Conservation (phyloP, 768 basidiomycete genomes). For the Clitopilus passeckerianus region DNA sequence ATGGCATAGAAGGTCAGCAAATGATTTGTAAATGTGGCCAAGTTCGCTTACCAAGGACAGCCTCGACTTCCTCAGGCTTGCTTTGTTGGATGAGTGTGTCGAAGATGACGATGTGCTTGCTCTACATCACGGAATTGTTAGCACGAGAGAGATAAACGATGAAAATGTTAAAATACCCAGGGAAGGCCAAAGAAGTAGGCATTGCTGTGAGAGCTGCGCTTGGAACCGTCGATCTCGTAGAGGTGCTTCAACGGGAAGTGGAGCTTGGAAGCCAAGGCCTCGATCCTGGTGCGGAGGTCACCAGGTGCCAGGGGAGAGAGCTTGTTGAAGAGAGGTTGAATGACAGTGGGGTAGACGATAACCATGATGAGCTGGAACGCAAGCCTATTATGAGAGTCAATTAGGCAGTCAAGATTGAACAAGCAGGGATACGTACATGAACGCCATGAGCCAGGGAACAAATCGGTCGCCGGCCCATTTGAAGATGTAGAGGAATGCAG, state of each 20-base stretch:
- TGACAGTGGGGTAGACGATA: constrained; percentile 76
- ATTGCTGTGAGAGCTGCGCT: constrained; percentile 92
- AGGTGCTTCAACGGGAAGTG: constrained; percentile 92
- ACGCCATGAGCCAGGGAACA: constrained; percentile 90
- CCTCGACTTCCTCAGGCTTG: constrained; percentile 90
- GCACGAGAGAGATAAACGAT: not conserved
- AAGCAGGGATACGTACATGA: constrained; percentile 58
- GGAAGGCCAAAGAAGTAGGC: constrained; percentile 99
- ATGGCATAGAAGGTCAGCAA: not conserved
- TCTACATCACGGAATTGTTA: constrained; percentile 33
- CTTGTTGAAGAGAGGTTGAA: constrained; percentile 97
- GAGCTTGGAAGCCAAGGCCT: constrained; percentile 71
- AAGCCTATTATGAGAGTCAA: constrained; percentile 40
- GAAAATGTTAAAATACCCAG: constrained; percentile 49
- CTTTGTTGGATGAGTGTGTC: constrained; percentile 94
- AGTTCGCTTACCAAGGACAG: constrained; percentile 63
- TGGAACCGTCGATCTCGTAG: constrained; percentile 96
- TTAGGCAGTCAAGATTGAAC: not conserved
- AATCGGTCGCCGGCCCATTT: constrained; percentile 92
- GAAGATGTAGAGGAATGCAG: constrained; percentile 84
- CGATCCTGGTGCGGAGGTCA: constrained; percentile 73
- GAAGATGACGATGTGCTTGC: constrained; percentile 94
- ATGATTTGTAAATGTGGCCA: constrained; percentile 1
- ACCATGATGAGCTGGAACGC: constrained; percentile 83
- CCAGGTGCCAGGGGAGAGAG: constrained; percentile 80